These are phyloP conservation scores for Xylaria digitata DNA, from an alignment of 2,329 filamentous ascomycete species.

Conservation along the genomic window DNA sequence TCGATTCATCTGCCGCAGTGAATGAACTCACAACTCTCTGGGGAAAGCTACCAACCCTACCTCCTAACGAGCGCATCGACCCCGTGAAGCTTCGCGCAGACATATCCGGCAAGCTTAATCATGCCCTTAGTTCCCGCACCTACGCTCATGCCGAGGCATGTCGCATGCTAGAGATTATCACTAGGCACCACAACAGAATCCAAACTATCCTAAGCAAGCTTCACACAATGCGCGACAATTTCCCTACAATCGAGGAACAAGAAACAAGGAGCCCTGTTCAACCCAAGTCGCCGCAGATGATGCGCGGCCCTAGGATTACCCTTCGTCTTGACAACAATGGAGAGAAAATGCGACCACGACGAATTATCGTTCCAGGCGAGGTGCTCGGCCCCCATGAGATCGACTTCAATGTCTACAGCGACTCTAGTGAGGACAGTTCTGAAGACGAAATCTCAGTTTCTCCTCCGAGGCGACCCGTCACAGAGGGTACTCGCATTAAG, in stretches of 20 bases:
- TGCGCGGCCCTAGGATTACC: conserved; percentile 60
- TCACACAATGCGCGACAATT: conserved; percentile 69
- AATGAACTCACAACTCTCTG: conserved; percentile 68
- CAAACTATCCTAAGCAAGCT: conserved; percentile 69
- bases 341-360: conserved; percentile 61
- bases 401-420: conserved; percentile 69
- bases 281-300: conserved; percentile 65
- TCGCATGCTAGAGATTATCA: conserved; percentile 72
- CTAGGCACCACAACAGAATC: conserved; percentile 70
- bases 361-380: conserved; percentile 74
- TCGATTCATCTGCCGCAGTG: conserved; percentile 65
- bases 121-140: conserved; percentile 66
- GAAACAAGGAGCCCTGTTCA: conserved; percentile 64
- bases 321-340: conserved; percentile 58
- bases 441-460: conserved; percentile 61
- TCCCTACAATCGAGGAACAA: conserved; percentile 63
- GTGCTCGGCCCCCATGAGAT: conserved; percentile 74
- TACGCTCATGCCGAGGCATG: conserved; percentile 71
- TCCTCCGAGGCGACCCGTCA: conserved; percentile 52
- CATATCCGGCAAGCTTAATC: conserved; percentile 68
- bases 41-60: conserved; percentile 64
- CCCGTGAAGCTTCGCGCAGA: conserved; percentile 66
- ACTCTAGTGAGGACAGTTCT: conserved; percentile 64
- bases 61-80: conserved; percentile 60
- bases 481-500: conserved; percentile 61